A percentile compares a stretch with the other conserved stretches of the same genome.
These are phyloP conservation scores for Parietaria judaica DNA, from an alignment of 306 rosid species.

Conservation along the genomic window DNA sequence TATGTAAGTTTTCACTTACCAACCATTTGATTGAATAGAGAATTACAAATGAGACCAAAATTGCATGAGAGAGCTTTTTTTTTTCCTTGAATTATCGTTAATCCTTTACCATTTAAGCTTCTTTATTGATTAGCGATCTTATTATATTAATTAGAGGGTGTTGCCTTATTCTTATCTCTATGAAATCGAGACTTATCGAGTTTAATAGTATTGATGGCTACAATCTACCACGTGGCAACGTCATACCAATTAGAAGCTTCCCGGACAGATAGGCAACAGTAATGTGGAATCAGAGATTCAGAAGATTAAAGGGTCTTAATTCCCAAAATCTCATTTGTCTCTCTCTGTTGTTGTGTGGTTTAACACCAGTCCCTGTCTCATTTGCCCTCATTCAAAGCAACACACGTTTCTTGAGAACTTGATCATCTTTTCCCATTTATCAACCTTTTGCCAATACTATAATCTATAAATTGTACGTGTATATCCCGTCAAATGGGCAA, in stretches of 20 bases:
- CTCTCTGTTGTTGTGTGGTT: not conserved
- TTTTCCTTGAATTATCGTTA: too few species aligned
- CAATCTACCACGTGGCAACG: conserved; percentile 1
- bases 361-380: not conserved
- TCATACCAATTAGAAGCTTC: not conserved
- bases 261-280: not conserved
- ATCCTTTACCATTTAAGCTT: too few species aligned
- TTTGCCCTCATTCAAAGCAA: not conserved
- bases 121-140: too few species aligned
- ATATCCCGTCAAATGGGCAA: not conserved
- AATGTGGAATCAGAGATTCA: conserved; percentile 3
- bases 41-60: too few species aligned
- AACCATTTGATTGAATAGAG: too few species aligned
- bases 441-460: too few species aligned
- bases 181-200: not conserved
- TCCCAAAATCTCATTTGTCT: not conserved
- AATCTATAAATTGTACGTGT: not conserved
- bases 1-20: too few species aligned
- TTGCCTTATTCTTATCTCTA: too few species aligned
- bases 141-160: too few species aligned
- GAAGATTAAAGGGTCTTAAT: not conserved
- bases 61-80: too few species aligned
- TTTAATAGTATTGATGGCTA: not conserved
- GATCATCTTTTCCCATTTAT: not conserved
- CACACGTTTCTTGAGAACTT: not conserved